These are phyloP conservation scores for Collybiopsis confluens DNA, from an alignment of 768 basidiomycete species.

Conservation along the genomic window DNA sequence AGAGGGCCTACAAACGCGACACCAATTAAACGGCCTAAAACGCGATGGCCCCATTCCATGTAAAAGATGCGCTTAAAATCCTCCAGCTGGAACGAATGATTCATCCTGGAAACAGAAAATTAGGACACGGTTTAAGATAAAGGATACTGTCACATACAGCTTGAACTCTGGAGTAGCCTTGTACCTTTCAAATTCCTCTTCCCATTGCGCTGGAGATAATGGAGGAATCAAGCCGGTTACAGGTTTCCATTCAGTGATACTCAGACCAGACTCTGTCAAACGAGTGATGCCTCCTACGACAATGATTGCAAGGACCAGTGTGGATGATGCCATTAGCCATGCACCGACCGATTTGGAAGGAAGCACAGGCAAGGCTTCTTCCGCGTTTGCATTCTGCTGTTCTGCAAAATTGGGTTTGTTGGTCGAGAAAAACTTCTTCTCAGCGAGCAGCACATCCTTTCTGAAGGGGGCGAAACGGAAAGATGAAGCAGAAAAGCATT, in stretches of 20 bases:
- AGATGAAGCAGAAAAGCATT: neutral
- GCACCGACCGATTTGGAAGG: slow-evolving; percentile 67
- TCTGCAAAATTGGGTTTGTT: neutral
- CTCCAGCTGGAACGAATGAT: slow-evolving; percentile 79
- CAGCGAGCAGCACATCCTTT: neutral
- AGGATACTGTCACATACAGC: slow-evolving; percentile 52
- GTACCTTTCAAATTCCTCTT: slow-evolving; percentile 89
- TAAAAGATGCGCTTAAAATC: slow-evolving; percentile 97
- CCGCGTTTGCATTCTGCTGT: slow-evolving; percentile 4
- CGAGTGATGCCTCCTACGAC: slow-evolving; percentile 96
- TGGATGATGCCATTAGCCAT: slow-evolving; percentile 85
- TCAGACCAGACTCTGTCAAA: slow-evolving; percentile 94
- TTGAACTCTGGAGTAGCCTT: slow-evolving; percentile 93
- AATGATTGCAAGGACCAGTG: slow-evolving; percentile 86
- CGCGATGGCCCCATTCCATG: slow-evolving; percentile 97
- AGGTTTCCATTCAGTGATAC: slow-evolving; percentile 97
- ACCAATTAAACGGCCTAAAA: slow-evolving; percentile 86
- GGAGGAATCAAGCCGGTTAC: slow-evolving; percentile 89
- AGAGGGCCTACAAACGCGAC: slow-evolving; percentile 81
- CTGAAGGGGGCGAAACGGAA: neutral
- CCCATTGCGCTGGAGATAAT: slow-evolving; percentile 71
- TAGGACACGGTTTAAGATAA: neutral
- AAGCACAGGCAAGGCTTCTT: slow-evolving; percentile 45
- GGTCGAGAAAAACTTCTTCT: slow-evolving; percentile 10
- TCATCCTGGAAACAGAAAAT: slow-evolving; percentile 56